phyloP scores from a whole-genome alignment of 2,329 filamentous ascomycete species.

The Verticillium klebahnii region DNA sequence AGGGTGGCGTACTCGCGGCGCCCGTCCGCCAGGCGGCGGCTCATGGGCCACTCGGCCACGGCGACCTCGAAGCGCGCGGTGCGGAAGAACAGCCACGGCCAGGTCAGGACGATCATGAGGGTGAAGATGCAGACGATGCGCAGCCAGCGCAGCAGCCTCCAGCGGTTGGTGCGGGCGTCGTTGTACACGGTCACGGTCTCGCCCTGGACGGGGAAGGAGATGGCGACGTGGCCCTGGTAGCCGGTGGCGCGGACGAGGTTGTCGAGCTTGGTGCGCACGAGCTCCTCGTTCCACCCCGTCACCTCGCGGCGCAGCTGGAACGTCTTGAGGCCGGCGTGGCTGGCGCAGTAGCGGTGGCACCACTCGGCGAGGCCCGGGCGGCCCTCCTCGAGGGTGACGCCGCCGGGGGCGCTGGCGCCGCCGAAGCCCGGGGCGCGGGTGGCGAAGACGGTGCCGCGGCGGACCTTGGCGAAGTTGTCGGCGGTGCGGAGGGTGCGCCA shows the following conservation, averaged over 20 bases:
- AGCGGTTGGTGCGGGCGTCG: conserved; percentile 55
- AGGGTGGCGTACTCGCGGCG: conserved; percentile 46
- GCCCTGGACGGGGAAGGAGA: conserved; percentile 57
- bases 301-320: conserved; percentile 50
- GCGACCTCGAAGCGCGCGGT: conserved; percentile 66
- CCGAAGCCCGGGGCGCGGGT: conserved; percentile 43
- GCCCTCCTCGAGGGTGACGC: conserved; percentile 5
- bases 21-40: conserved; percentile 16
- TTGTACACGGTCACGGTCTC: conserved; percentile 59
- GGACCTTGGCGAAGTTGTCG: conserved; percentile 54
- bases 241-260: conserved; percentile 58
- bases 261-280: conserved; percentile 45
- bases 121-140: conserved; percentile 61
- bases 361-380: conserved; percentile 40
- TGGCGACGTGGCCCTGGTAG: conserved; percentile 57
- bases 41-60: conserved; percentile 56
- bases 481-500: conserved; percentile 46
- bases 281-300: conserved; percentile 54
- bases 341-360: conserved; percentile 64
- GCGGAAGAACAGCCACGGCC: conserved; percentile 64
- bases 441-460: conserved; percentile 59
- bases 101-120: conserved; percentile 64
- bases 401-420: conserved; percentile 16
- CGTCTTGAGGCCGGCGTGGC: conserved; percentile 50
- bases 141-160: conserved; percentile 61